Evolutionary conservation across 2,329 filamentous ascomycete genomes (phyloP), one percentile per base, ranked within the genome.

Genomic region (Trichoderma asperellum): DNA sequence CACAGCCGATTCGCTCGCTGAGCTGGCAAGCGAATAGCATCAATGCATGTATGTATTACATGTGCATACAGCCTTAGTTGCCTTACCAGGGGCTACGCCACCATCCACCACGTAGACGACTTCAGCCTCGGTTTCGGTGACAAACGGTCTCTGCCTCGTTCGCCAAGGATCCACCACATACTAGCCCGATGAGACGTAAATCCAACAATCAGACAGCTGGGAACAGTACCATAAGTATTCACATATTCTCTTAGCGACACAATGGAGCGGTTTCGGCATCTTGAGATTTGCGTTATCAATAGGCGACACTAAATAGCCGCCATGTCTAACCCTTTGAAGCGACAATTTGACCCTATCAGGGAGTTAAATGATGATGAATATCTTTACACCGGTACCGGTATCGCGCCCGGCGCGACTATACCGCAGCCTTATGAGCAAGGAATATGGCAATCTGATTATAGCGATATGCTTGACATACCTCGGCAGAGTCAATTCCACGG

Each of bases 41-140:
- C 21, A 11, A 35, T 24, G 24, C 2, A 24, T 24, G 29, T n/a
- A 32, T 18, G 10, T 24, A 12, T 49, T 49, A 7, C 18, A 24
- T 24, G 24, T 24, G 18, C 18, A 53, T 7, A 18, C 21, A 64
- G 14, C 35, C 18, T n/a, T n/a, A 24, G 55, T 43, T 65, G 62
- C 62, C 62, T 65, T 65, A 35, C 24, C 8, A 55, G 47, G 21
- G 34, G 35, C 32, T 43, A 35, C 24, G 34, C 61, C 52, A 56
- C 49, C 2, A 24, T 8, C n/a, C 47, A 12, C 21, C n/a, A 16
- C 24, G n/a, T n/a, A 5, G 16, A 37, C 27, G 16, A 10, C 16
- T 32, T 55, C 61, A 64, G 61, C 47, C 61, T 64, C 47, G 40
- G 14, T 55, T 63, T 64, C 61, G 61, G 61, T 64, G 32, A 40